Evolutionary conservation across 2,329 filamentous ascomycete species (phyloP).

Genomic region (Exophiala bonariae): DNA sequence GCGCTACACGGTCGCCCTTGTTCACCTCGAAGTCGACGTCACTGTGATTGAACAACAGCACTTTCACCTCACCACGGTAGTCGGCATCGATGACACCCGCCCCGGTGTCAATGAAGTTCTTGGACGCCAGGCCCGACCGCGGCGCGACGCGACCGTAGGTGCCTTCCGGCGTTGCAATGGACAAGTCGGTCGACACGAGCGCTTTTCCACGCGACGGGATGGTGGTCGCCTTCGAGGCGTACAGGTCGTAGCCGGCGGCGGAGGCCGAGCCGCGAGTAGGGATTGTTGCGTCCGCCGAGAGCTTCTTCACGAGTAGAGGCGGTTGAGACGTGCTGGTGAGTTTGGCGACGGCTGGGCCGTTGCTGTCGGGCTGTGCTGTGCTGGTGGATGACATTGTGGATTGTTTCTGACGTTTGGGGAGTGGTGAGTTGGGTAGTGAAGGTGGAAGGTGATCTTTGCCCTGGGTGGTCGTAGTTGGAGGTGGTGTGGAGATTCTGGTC

Average conservation of each 20-base stretch:
- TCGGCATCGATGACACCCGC: slow-evolving; percentile 97
- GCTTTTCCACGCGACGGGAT: slow-evolving; percentile 82
- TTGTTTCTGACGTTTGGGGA: slow-evolving; percentile 77
- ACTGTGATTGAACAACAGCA: slow-evolving; percentile 89
- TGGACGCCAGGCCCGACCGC: slow-evolving; percentile 84
- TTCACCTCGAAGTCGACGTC: slow-evolving; percentile 79
- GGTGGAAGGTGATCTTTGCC: slow-evolving; percentile 46
- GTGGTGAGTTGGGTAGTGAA: slow-evolving; percentile 69
- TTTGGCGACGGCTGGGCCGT: slow-evolving; percentile 30
- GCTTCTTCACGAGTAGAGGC: slow-evolving; percentile 83
- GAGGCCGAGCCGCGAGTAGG: slow-evolving; percentile 87
- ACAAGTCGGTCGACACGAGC: slow-evolving; percentile 86
- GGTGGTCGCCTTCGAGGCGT: slow-evolving; percentile 69
- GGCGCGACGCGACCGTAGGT: slow-evolving; percentile 90
- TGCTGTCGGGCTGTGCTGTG: slow-evolving; percentile 34
- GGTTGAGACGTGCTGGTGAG: slow-evolving; percentile 43
- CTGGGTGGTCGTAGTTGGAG: slow-evolving; percentile 27
- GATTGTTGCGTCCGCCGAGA: slow-evolving; percentile 73
- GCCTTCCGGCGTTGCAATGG: slow-evolving; percentile 83
- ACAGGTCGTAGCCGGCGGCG: slow-evolving; percentile 92
- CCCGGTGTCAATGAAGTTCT: slow-evolving; percentile 94
- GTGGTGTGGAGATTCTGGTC: slow-evolving; percentile 45
- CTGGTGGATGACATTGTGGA: slow-evolving; percentile 36
- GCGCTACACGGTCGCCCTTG: slow-evolving; percentile 86
- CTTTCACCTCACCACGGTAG: slow-evolving; percentile 91